Evolutionary conservation across 2,329 filamentous ascomycete genomes (phyloP).

Genomic region (Phialophora expanda): DNA sequence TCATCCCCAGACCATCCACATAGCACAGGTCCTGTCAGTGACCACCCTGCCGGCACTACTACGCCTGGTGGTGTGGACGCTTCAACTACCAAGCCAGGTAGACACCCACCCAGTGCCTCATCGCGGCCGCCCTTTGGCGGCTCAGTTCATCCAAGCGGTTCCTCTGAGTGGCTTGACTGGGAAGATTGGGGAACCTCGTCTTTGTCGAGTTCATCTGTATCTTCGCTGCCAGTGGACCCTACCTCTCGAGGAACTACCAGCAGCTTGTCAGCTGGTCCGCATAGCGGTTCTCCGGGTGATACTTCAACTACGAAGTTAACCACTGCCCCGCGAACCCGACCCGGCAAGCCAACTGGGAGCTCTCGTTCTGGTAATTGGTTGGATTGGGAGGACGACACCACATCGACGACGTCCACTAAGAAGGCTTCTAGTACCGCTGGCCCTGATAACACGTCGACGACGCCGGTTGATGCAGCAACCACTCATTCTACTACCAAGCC

Average conservation of each 20-base stretch:
- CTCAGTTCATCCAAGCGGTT: neutral
- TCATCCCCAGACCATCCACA: neutral
- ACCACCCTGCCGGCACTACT: neutral
- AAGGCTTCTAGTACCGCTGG: neutral
- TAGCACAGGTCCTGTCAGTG: neutral
- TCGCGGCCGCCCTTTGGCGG: neutral
- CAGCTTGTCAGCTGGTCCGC: neutral
- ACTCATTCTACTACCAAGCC: too few relatives aligned
- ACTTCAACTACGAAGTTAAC: neutral
- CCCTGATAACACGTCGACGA: neutral
- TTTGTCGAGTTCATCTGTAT: neutral
- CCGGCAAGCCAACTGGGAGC: neutral
- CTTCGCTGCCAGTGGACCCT: neutral
- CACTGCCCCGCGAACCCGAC: neutral
- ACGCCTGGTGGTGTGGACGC: neutral
- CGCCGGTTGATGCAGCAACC: too few relatives aligned
- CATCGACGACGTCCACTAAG: neutral
- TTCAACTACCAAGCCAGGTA: neutral
- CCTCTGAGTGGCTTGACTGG: constrained; percentile 6
- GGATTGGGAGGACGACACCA: neutral
- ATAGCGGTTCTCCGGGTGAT: neutral
- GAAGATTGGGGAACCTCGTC: constrained; percentile 1
- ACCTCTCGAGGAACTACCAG: neutral
- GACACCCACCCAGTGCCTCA: neutral
- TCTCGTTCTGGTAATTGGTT: neutral